These are phyloP conservation scores for Polymyxa betae DNA, from an alignment of 208 protist genomes.

Conservation along the genomic window DNA sequence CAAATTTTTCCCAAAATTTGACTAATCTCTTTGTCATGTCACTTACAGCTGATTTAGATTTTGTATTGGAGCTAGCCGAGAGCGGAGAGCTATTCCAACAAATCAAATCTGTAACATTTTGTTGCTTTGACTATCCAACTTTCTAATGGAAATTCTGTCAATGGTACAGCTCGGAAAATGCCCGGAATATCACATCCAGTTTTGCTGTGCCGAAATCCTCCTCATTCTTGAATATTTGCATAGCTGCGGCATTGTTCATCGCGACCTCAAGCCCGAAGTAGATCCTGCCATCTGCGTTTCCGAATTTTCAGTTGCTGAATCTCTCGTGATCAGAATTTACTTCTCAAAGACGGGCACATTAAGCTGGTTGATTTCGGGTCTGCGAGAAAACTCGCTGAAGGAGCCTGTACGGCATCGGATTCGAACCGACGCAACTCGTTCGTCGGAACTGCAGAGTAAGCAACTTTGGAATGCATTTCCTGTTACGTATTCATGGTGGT, in stretches of 20 bases:
- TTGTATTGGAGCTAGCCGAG: slow-evolving; percentile 39
- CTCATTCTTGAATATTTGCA: slow-evolving; percentile 70
- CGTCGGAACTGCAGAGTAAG: slow-evolving; percentile 44
- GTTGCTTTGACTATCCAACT: no score
- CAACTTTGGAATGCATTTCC: background rate
- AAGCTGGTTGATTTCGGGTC: slow-evolving; percentile 29
- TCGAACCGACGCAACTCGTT: background rate
- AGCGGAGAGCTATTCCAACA: slow-evolving; percentile 45
- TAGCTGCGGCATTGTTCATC: slow-evolving; percentile 60
- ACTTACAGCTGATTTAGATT: slow-evolving; percentile 3
- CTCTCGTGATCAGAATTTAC: slow-evolving; percentile 9
- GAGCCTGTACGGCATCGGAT: background rate
- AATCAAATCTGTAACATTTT: background rate
- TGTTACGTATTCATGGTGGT: background rate
- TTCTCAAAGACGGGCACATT: slow-evolving; percentile 31
- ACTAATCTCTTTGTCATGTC: background rate
- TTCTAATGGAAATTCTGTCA: background rate
- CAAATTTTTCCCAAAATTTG: background rate
- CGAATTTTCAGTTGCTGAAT: background rate
- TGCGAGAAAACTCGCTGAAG: background rate
- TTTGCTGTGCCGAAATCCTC: slow-evolving; percentile 31
- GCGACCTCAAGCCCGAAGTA: slow-evolving; percentile 69
- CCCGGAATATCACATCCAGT: background rate
- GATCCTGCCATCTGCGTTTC: background rate
- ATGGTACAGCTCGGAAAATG: background rate